Percentiles rank a stretch among this genome's conserved stretches.
Conservation (phyloP, 768 basidiomycete species). For the Chalciporus sphaerocephalus region DNA sequence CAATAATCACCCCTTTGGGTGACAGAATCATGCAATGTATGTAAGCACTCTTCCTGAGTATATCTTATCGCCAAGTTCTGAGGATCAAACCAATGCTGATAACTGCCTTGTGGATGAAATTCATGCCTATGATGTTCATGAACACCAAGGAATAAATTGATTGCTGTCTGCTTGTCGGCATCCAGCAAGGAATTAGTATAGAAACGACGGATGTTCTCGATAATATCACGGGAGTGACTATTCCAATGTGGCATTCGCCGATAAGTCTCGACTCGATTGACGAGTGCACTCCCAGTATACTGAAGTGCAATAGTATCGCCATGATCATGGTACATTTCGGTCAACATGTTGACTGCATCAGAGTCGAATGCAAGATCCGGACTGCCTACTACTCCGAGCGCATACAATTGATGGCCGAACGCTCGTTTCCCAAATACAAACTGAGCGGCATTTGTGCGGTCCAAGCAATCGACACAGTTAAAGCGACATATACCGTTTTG, state of each 20-base stretch:
- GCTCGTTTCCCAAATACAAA: conserved; percentile 96
- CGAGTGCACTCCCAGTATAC: conserved; percentile 94
- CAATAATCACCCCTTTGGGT: conserved; percentile 68
- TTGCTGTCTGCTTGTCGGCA: conserved; percentile 95
- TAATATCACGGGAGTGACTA: conserved; percentile 93
- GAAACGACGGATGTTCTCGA: conserved; percentile 90
- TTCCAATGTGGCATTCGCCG: conserved; percentile 96
- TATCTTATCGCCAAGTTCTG: conserved; percentile 68
- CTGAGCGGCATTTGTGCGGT: conserved; percentile 94
- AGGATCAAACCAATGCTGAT: conserved; percentile 82
- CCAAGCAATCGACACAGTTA: conserved; percentile 96
- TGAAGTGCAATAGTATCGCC: conserved; percentile 94
- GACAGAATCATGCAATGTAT: conserved; percentile 58
- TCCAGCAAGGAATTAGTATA: conserved; percentile 94
- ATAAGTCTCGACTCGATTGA: conserved; percentile 95
- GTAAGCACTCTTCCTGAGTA: conserved; percentile 57
- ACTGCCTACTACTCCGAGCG: conserved; percentile 80
- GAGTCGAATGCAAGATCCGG: conserved; percentile 89
- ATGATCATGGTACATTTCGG: conserved; percentile 98
- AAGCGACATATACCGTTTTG: conserved; percentile 92
- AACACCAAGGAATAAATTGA: conserved; percentile 93
- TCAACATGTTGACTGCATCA: conserved; percentile 93
- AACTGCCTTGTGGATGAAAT: conserved; percentile 57
- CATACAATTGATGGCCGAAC: conserved; percentile 91
- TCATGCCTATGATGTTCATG: conserved; percentile 52